Conservation (phyloP, 2,329 filamentous ascomycete genomes). For the Septoria linicola region DNA sequence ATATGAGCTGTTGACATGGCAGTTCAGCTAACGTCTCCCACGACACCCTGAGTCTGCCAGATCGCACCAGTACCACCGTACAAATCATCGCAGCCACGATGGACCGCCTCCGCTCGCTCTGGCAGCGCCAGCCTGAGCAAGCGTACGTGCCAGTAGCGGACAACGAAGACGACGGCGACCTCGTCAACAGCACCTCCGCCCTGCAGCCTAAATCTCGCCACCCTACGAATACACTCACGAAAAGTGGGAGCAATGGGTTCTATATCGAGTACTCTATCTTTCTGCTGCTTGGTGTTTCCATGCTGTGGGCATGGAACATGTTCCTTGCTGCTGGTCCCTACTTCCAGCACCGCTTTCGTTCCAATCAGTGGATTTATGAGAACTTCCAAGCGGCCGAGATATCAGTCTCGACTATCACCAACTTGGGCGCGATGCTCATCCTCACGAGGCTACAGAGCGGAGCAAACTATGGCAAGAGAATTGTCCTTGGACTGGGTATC, state of each 20-base stretch:
- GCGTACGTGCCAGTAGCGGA: slow-evolving; percentile 33
- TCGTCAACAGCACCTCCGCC: slow-evolving; percentile 10
- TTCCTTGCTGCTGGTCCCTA: slow-evolving; percentile 93
- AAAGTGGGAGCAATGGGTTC: slow-evolving; percentile 47
- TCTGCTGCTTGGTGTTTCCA: slow-evolving; percentile 78
- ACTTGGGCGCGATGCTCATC: slow-evolving; percentile 71
- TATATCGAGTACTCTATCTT: slow-evolving; percentile 87
- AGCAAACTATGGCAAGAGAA: slow-evolving; percentile 85
- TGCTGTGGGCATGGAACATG: slow-evolving; percentile 99
- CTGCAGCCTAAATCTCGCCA: not conserved
- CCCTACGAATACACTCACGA: not conserved
- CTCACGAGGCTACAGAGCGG: slow-evolving; percentile 76
- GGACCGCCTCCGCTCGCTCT: slow-evolving; percentile 32
- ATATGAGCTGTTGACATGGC: too few species aligned
- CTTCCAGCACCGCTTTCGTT: slow-evolving; percentile 77
- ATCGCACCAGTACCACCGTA: not conserved
- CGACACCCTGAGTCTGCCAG: not conserved
- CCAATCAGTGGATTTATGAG: slow-evolving; percentile 66
- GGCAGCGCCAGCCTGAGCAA: slow-evolving; percentile 32
- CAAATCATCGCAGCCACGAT: too few species aligned
- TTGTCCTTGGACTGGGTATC: slow-evolving; percentile 71
- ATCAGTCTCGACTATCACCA: slow-evolving; percentile 80
- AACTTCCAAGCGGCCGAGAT: slow-evolving; percentile 91
- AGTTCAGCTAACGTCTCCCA: slow-evolving; percentile 1
- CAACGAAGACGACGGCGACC: slow-evolving; percentile 22